Conservation (phyloP, 225 moss, liverwort and hornwort species). For the Sphagnum tenellum region DNA sequence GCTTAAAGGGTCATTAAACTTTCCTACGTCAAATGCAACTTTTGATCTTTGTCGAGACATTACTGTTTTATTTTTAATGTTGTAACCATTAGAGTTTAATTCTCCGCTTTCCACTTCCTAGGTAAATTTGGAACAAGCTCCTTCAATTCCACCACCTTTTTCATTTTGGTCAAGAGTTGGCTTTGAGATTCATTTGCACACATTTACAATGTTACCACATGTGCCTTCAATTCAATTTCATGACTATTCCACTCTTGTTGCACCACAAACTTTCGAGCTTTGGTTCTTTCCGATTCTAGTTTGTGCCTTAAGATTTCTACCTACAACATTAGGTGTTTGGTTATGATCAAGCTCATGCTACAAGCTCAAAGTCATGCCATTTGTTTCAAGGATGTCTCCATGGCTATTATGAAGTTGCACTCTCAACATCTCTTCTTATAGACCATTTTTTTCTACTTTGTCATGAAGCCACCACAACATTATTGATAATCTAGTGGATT, state of each 20-base stretch:
- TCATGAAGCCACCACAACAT: constrained; percentile 50
- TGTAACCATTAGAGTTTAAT: constrained; percentile 12
- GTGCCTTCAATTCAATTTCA: constrained; percentile 7
- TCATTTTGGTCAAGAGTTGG: neutral
- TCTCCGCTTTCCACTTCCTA: constrained; percentile 20
- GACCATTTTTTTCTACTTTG: constrained; percentile 15
- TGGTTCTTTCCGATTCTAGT: constrained; percentile 14
- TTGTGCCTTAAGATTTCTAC: constrained; percentile 10
- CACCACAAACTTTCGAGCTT: neutral
- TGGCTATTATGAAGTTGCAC: constrained; percentile 14
- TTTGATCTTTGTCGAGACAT: constrained; percentile 20
- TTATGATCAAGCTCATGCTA: constrained; percentile 11
- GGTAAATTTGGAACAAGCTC: too few species aligned
- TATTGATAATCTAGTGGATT: constrained; percentile 23
- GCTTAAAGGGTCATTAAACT: constrained; percentile 16
- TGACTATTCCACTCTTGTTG: neutral
- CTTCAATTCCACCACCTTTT: too few species aligned
- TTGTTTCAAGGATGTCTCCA: constrained; percentile 13
- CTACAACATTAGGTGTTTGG: constrained; percentile 5
- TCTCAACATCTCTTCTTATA: constrained; percentile 18
- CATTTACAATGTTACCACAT: constrained; percentile 9
- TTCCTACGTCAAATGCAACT: constrained; percentile 12
- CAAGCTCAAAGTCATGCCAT: constrained; percentile 14
- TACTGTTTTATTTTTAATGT: constrained; percentile 9
- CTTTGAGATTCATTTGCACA: constrained; percentile 1